Percentiles rank a stretch among this genome's conserved stretches.
Conservation (phyloP, 257 asterid species). For the Thymus mandschuricus region DNA sequence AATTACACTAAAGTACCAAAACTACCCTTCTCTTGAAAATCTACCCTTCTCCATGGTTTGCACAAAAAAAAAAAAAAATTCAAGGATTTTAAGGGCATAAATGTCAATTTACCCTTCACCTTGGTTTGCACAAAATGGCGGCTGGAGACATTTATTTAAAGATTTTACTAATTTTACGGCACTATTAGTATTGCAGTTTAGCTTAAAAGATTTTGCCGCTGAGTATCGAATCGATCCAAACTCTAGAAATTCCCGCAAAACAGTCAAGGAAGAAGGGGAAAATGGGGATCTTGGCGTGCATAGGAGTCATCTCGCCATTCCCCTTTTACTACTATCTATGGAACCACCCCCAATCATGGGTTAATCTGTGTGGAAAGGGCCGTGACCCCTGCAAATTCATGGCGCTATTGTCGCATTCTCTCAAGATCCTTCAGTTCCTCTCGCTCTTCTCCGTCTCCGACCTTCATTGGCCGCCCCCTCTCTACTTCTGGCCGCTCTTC, state of each 20-base stretch:
- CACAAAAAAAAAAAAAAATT: no score
- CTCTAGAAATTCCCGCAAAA: not conserved
- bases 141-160: no score
- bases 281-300: constrained; percentile 73
- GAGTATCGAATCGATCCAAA: no score
- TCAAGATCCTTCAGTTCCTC: constrained; percentile 69
- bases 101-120: no score
- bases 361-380: constrained; percentile 70
- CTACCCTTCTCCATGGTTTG: no score
- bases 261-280: constrained; percentile 4
- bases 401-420: constrained; percentile 74
- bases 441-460: constrained; percentile 71
- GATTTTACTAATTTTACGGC: no score
- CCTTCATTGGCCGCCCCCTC: constrained; percentile 91
- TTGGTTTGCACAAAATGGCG: no score
- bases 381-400: constrained; percentile 77
- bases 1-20: no score
- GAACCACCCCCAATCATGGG: constrained; percentile 85
- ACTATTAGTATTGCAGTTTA: no score
- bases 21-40: no score
- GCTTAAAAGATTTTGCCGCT: no score
- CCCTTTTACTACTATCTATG: constrained; percentile 88
- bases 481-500: constrained; percentile 87
- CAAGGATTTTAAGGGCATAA: no score
- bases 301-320: constrained; percentile 82